A percentile compares a stretch with the other conserved stretches of the same genome.
These are phyloP conservation scores for Penicillium frequentans DNA, from an alignment of 2,329 filamentous ascomycete genomes.

Conservation along the genomic window DNA sequence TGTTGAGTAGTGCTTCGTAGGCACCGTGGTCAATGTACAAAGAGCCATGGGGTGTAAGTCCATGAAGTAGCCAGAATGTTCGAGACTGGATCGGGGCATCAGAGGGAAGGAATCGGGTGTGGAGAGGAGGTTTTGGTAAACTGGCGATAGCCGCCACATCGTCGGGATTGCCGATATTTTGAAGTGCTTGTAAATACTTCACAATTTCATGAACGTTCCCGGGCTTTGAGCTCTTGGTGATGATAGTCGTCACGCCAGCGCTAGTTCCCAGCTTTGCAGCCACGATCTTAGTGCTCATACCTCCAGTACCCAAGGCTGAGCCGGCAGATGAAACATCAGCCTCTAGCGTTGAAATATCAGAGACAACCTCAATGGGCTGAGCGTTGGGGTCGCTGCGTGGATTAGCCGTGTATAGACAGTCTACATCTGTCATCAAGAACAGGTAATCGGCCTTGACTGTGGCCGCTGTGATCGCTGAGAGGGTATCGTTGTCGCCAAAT, in stretches of 20 bases:
- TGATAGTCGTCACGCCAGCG: constrained; percentile 92
- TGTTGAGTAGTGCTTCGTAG: constrained; percentile 73
- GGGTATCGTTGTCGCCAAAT: constrained; percentile 97
- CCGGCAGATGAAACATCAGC: constrained; percentile 91
- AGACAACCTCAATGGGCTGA: constrained; percentile 84
- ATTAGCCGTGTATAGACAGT: constrained; percentile 96
- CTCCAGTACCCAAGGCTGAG: constrained; percentile 85
- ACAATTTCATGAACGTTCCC: constrained; percentile 90
- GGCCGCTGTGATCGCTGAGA: constrained; percentile 92
- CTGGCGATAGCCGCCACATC: background rate
- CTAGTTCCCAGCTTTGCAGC: constrained; percentile 90
- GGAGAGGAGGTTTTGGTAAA: constrained; percentile 63
- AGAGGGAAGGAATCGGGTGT: constrained; percentile 90
- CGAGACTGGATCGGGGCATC: constrained; percentile 83
- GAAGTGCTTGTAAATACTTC: constrained; percentile 69
- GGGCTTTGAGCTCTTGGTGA: constrained; percentile 89
- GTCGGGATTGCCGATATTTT: constrained; percentile 27
- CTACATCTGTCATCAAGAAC: constrained; percentile 98
- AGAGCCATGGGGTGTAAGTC: constrained; percentile 83
- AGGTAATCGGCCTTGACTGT: constrained; percentile 97
- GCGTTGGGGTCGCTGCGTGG: constrained; percentile 83
- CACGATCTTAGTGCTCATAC: constrained; percentile 97
- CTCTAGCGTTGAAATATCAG: constrained; percentile 78
- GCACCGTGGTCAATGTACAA: constrained; percentile 93
- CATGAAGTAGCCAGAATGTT: constrained; percentile 96